These are phyloP conservation scores for Wickerhamomyces mucosus DNA, from an alignment of 805 yeast species.

Conservation along the genomic window DNA sequence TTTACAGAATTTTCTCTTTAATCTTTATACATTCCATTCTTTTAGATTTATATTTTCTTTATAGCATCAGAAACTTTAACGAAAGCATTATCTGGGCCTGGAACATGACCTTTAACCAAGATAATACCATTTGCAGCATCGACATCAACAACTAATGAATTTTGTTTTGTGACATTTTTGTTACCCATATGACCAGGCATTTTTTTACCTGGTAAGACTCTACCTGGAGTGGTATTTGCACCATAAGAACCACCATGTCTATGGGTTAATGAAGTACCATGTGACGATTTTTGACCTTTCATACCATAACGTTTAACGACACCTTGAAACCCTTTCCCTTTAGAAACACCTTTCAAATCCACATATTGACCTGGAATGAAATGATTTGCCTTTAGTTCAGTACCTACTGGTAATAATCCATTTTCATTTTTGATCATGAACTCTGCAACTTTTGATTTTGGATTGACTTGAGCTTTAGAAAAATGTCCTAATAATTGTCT, in stretches of 20 bases:
- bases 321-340: constrained; percentile 97
- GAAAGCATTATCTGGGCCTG: constrained; percentile 75
- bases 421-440: constrained; percentile 63
- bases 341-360: constrained; percentile 68
- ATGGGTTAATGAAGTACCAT: constrained; percentile 90
- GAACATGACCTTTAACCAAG: constrained; percentile 80
- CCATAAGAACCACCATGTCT: constrained; percentile 98
- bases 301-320: constrained; percentile 95
- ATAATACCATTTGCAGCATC: constrained; percentile 77
- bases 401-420: constrained; percentile 69
- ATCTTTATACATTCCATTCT: constrained; percentile 1
- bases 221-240: constrained; percentile 91
- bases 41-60: constrained; percentile 24
- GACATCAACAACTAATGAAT: constrained; percentile 65
- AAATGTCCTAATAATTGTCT: constrained; percentile 67
- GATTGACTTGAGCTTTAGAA: constrained; percentile 72
- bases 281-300: constrained; percentile 83
- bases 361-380: constrained; percentile 77
- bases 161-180: constrained; percentile 61
- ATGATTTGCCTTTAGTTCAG: constrained; percentile 72
- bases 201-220: constrained; percentile 92
- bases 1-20: too few species aligned
- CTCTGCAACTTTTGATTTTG: constrained; percentile 67
- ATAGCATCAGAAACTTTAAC: constrained; percentile 77
- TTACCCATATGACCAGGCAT: constrained; percentile 98